phyloP scores from a whole-genome alignment of 768 basidiomycete genomes.

The Postia placenta region DNA sequence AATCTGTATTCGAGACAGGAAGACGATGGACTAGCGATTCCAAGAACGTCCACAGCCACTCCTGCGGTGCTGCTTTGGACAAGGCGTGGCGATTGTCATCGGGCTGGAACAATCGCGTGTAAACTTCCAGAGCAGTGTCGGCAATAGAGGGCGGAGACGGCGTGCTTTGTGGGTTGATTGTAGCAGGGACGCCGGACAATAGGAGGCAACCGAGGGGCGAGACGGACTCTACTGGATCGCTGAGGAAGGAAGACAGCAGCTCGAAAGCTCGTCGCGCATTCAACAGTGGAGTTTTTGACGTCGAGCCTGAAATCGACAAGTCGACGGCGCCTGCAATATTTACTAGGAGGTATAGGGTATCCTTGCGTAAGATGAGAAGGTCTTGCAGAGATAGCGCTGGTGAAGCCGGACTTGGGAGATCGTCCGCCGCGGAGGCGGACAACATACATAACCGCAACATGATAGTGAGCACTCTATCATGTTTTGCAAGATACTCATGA shows the following conservation, averaged over 20 bases:
- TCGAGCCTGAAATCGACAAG: constrained; percentile 40
- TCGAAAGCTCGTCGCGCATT: constrained; percentile 56
- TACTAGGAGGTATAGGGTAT: constrained; percentile 64
- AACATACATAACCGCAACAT: constrained; percentile 65
- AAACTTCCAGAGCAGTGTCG: constrained; percentile 79
- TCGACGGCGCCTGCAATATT: constrained; percentile 50
- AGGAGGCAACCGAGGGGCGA: constrained; percentile 58
- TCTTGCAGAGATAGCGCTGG: constrained; percentile 64
- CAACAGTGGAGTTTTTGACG: constrained; percentile 32
- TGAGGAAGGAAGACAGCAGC: constrained; percentile 67
- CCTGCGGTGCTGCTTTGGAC: constrained; percentile 49
- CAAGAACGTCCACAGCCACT: constrained; percentile 57
- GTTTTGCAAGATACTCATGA: constrained; percentile 53
- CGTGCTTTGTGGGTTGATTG: constrained; percentile 20
- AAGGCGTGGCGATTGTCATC: constrained; percentile 79
- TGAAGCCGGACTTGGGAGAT: constrained; percentile 36
- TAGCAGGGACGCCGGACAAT: constrained; percentile 38
- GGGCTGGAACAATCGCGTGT: constrained; percentile 68
- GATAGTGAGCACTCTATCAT: constrained; percentile 57
- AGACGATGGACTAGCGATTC: constrained; percentile 73
- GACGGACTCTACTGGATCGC: constrained; percentile 61
- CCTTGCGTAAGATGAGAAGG: constrained; percentile 67
- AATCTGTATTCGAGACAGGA: constrained; percentile 75
- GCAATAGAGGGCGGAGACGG: constrained; percentile 53
- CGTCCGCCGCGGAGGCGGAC: constrained; percentile 22